phyloP scores from a whole-genome alignment of 768 basidiomycete species.

The Leccinum barrowsii region DNA sequence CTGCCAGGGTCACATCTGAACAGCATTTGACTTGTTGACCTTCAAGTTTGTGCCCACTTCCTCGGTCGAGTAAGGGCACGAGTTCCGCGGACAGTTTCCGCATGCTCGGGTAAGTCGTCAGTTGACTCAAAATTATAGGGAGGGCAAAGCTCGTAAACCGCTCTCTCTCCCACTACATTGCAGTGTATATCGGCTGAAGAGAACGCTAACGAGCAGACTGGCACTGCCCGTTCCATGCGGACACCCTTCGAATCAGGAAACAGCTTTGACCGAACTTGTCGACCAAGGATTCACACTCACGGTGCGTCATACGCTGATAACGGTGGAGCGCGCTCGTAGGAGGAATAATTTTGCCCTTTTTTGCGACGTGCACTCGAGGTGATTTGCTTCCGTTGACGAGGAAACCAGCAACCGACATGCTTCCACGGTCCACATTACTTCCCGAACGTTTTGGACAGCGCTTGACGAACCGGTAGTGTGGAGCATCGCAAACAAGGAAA shows the following conservation, averaged over 20 bases:
- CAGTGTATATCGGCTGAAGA: not conserved
- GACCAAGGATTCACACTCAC: not conserved
- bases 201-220: not conserved
- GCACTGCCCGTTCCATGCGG: not conserved
- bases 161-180: not conserved
- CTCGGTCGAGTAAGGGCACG: not conserved
- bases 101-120: slow-evolving; percentile 1
- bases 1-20: not conserved
- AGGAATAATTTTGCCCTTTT: slow-evolving; percentile 5
- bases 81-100: not conserved
- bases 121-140: not conserved
- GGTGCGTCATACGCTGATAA: slow-evolving; percentile 1
- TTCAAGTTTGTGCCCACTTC: not conserved
- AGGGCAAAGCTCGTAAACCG: not conserved
- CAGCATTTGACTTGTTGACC: not conserved
- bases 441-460: not conserved
- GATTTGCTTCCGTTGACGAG: slow-evolving; percentile 5
- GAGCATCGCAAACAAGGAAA: slow-evolving; percentile 6
- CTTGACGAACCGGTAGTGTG: slow-evolving; percentile 7
- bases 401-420: not conserved
- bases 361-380: not conserved
- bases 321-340: slow-evolving; percentile 1
- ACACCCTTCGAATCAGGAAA: slow-evolving; percentile 5
- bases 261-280: slow-evolving; percentile 2
- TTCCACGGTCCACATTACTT: slow-evolving; percentile 3